These are phyloP conservation scores for Pulveroboletus sp. DNA, from an alignment of 768 basidiomycete genomes.

Conservation along the genomic window DNA sequence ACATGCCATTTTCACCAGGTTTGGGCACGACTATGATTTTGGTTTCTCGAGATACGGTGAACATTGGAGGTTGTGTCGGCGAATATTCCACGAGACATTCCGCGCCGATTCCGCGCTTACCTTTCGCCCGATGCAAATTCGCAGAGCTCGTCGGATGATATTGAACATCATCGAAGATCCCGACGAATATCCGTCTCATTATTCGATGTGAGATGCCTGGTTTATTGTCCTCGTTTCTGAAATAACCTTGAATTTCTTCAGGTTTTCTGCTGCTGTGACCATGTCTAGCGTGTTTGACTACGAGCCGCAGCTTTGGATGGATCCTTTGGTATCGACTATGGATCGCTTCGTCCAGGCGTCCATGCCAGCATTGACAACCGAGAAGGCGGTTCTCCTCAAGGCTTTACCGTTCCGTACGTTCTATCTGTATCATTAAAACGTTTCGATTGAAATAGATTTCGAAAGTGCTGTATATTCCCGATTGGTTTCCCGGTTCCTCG, in stretches of 20 bases:
- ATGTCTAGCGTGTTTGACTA: slow-evolving; percentile 16
- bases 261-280: slow-evolving; percentile 32
- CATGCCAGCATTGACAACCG: neutral
- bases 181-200: slow-evolving; percentile 2
- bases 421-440: neutral
- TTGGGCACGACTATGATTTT: slow-evolving; percentile 3
- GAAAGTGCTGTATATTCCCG: slow-evolving; percentile 13
- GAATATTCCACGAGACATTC: slow-evolving; percentile 20
- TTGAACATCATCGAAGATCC: slow-evolving; percentile 10
- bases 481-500: slow-evolving; percentile 40
- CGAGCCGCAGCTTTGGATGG: slow-evolving; percentile 6
- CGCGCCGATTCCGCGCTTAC: neutral
- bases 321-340: slow-evolving; percentile 8
- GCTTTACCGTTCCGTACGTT: slow-evolving; percentile 18
- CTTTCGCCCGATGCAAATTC: slow-evolving; percentile 17
- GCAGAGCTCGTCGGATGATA: slow-evolving; percentile 9
- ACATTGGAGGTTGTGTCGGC: slow-evolving; percentile 15
- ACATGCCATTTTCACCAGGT: neutral
- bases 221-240: neutral
- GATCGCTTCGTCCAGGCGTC: neutral
- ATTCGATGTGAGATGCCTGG: neutral
- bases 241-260: slow-evolving; percentile 1
- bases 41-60: slow-evolving; percentile 1
- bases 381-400: slow-evolving; percentile 4
- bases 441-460: neutral